Percentiles rank a stretch among this genome's conserved stretches.
phyloP scores from a whole-genome alignment of 352 stramenopile species.

The Thraustochytrium sp. region DNA sequence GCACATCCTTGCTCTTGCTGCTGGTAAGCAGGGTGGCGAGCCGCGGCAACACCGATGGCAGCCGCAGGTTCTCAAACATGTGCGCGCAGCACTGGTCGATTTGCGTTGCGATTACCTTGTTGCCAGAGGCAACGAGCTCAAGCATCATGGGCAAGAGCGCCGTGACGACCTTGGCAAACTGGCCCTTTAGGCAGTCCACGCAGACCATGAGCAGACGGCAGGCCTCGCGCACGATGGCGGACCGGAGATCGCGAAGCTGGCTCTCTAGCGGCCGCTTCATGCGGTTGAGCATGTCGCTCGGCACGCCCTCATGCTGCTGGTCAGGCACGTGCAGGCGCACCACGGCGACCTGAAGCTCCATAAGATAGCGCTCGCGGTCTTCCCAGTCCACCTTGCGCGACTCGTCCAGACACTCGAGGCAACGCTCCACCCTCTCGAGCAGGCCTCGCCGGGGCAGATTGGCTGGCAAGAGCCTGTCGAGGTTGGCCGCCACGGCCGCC shows the following conservation, averaged over 20 bases:
- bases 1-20: conserved; percentile 29
- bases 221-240: conserved; percentile 19
- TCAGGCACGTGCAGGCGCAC: neutral
- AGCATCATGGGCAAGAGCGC: neutral
- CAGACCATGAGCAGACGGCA: conserved; percentile 16
- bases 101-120: conserved; percentile 10
- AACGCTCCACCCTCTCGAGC: neutral
- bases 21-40: neutral
- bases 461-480: neutral
- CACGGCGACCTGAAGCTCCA: conserved; percentile 7
- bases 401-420: conserved; percentile 19
- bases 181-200: neutral
- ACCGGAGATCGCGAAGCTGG: neutral
- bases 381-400: conserved; percentile 10
- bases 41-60: neutral
- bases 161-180: neutral
- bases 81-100: conserved; percentile 21
- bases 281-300: neutral
- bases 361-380: neutral
- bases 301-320: neutral
- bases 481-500: neutral
- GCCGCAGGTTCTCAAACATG: neutral
- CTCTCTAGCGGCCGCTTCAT: neutral
- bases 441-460: neutral
- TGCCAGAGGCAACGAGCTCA: conserved; percentile 15